phyloP scores from a whole-genome alignment of 805 yeast genomes.

The Metschnikowia kofuensis region DNA sequence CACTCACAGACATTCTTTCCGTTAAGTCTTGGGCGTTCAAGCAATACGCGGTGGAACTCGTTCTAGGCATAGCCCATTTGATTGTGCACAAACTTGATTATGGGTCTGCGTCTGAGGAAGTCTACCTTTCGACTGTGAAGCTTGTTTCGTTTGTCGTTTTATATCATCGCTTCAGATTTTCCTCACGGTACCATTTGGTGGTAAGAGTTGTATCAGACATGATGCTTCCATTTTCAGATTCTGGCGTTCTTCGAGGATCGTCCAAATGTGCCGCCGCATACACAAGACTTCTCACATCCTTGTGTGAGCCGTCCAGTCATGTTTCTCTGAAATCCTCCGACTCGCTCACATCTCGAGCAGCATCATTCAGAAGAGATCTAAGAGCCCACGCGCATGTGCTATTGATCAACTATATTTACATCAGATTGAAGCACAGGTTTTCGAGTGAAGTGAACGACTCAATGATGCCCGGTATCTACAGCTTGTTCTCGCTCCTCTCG shows the following conservation, averaged over 20 bases:
- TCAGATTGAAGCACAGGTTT: constrained; percentile 51
- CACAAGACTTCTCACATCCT: constrained; percentile 58
- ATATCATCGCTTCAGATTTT: constrained; percentile 65
- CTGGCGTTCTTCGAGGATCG: constrained; percentile 2
- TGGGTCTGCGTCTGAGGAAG: constrained; percentile 1
- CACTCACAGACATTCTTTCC: constrained; percentile 42
- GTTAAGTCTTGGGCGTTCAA: constrained; percentile 56
- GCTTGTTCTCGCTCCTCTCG: constrained; percentile 68
- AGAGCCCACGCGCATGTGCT: constrained; percentile 63
- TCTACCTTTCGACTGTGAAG: constrained; percentile 42
- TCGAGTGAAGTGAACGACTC: constrained; percentile 43
- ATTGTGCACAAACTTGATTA: constrained; percentile 4
- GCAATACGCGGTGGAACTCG: constrained; percentile 64
- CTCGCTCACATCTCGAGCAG: constrained; percentile 51
- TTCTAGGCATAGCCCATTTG: constrained; percentile 38
- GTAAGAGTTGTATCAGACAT: constrained; percentile 47
- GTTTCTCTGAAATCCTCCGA: constrained; percentile 26
- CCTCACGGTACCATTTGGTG: constrained; percentile 71
- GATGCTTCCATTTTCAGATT: constrained; percentile 42
- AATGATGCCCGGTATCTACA: constrained; percentile 54
- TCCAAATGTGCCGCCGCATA: constrained; percentile 39
- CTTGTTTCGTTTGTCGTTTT: constrained; percentile 60
- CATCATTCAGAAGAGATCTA: constrained; percentile 55
- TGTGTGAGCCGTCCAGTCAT: constrained; percentile 66
- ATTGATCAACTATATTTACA: constrained; percentile 54